These are phyloP conservation scores for Myxozyma neglecta DNA, from an alignment of 805 yeast genomes.

Conservation along the genomic window DNA sequence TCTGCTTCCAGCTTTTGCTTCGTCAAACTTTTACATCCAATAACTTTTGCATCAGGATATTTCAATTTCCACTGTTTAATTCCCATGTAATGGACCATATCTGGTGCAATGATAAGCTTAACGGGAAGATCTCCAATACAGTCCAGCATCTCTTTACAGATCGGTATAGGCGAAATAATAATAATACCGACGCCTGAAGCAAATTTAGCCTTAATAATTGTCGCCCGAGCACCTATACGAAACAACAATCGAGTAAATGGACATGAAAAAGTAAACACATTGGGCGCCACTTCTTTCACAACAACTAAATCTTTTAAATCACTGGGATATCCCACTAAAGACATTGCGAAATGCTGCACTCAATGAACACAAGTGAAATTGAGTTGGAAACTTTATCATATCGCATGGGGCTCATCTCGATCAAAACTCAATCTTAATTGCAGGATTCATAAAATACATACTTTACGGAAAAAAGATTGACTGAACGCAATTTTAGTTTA, in stretches of 20 bases:
- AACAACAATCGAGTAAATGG: constrained; percentile 7
- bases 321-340: not conserved
- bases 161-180: constrained; percentile 18
- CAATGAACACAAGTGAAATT: not conserved
- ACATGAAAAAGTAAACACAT: constrained; percentile 10
- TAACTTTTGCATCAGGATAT: constrained; percentile 53
- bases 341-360: not conserved
- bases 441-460: too few relatives aligned
- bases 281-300: not conserved
- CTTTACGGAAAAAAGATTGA: too few relatives aligned
- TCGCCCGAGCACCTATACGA: constrained; percentile 21
- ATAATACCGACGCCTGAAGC: constrained; percentile 12
- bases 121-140: constrained; percentile 25
- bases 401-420: not conserved
- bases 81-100: constrained; percentile 65
- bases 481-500: too few relatives aligned
- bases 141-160: not conserved
- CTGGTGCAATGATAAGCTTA: constrained; percentile 56
- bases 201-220: constrained; percentile 14
- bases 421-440: not conserved
- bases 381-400: not conserved
- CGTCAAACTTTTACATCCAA: constrained; percentile 50
- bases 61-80: constrained; percentile 52
- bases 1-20: constrained; percentile 25
- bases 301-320: not conserved